Evolutionary conservation across 2,329 filamentous ascomycete species (phyloP).

Genomic region (Clarireedia hainanense): DNA sequence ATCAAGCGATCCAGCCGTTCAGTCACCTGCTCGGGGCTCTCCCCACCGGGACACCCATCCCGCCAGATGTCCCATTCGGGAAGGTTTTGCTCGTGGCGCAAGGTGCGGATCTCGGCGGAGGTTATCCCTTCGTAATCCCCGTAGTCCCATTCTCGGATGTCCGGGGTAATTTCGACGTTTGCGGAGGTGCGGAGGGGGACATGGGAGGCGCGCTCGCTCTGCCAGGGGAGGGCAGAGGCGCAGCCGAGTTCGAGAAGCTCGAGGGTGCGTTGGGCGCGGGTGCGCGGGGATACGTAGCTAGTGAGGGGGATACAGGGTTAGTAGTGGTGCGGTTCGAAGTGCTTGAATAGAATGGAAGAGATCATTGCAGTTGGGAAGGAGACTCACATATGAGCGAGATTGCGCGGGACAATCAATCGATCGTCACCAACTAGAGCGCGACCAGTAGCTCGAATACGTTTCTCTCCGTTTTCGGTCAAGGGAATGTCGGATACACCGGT

Average conservation of each 20-base stretch:
- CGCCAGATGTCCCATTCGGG: slow-evolving; percentile 76
- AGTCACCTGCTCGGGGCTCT: slow-evolving; percentile 61
- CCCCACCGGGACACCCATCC: slow-evolving; percentile 80
- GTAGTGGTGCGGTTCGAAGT: too few relatives aligned
- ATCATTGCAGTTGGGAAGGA: too few relatives aligned
- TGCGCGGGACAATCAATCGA: slow-evolving; percentile 73
- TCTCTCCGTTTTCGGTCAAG: slow-evolving; percentile 74
- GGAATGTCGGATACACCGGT: slow-evolving; percentile 83
- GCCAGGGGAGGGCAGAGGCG: slow-evolving; percentile 64
- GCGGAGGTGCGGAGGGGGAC: slow-evolving; percentile 45
- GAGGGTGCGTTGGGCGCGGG: slow-evolving; percentile 80
- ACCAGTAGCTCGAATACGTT: slow-evolving; percentile 67
- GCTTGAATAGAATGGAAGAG: too few relatives aligned
- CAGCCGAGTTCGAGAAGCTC: slow-evolving; percentile 75
- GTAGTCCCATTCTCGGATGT: slow-evolving; percentile 69
- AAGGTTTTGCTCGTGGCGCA: slow-evolving; percentile 35
- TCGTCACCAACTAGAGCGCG: slow-evolving; percentile 77
- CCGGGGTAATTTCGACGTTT: slow-evolving; percentile 58
- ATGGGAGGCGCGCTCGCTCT: slow-evolving; percentile 36
- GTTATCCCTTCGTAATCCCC: slow-evolving; percentile 81
- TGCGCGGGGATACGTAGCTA: slow-evolving; percentile 79
- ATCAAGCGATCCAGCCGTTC: slow-evolving; percentile 69
- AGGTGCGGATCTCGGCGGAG: slow-evolving; percentile 55
- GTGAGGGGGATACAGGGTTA: not conserved
- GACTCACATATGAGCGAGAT: slow-evolving; percentile 72